Base-by-base conservation (phyloP, 768 basidiomycete genomes). In the Naematelia encephala region DNA sequence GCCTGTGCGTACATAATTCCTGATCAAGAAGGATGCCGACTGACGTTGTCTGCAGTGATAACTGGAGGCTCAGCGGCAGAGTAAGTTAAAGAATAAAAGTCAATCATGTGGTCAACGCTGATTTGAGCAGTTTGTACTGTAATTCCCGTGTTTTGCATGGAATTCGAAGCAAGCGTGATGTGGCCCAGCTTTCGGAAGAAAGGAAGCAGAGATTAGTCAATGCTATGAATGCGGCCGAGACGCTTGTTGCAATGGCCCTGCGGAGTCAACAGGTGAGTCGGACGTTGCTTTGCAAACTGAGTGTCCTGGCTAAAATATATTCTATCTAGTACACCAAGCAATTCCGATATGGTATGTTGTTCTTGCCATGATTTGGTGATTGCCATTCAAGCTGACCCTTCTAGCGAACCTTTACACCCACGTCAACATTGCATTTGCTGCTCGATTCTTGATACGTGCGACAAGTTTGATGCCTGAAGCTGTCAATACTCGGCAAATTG, bases 361-460 rank as follows among this genome's bases (percentile, higher is more conserved):
- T 19, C 13, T 22, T 4, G 30, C 21, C 28, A 10, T 27, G 26
- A 12, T 14, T 12, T 51, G 42, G 30, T n/a, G 25, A 25, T 39
- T 16, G 34, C 8, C 16, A 8, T 39, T 8, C 5, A 22, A n/a
- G n/a, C 43, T 58, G 47, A 56, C 52, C 1, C 10, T 27, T 43
- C 2, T 52, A 67, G 69, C 64, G 51, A 66, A 68, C 51, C 55
- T 61, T 19, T 54, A 66, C 16, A 64, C 63, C n/a, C 62, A 64
- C 27, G 39, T 57, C 25, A 61, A 61, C 28, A 46, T 58, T 22
- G 69, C 69, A 0, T 73, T 66, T 43, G 63, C 64, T 29, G 66
- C 71, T 3, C 56, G 71, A 45, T 70, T 67, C 59, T 30, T 73
- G 53, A 73, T 73, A 16, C 62, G 71, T 1, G 61, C 68, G 66